Evolutionary conservation across 352 stramenopile species (phyloP).

Genomic region (Blastocystis sp.): DNA sequence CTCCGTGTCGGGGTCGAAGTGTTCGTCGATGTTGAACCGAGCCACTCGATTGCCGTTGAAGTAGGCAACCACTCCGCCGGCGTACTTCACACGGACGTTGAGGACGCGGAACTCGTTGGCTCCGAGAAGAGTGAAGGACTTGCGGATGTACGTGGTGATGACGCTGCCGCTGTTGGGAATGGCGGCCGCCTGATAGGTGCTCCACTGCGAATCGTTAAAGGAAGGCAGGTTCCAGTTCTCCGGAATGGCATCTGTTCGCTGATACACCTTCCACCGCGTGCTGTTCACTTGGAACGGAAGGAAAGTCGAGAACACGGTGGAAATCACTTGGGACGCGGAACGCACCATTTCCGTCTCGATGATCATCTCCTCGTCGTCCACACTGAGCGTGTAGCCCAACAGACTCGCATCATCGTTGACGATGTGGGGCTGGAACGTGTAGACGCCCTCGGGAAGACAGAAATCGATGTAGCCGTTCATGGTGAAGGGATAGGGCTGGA

Average conservation of each 20-base stretch:
- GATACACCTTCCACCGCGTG: background rate
- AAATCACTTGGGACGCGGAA: too few relatives aligned
- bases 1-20: background rate
- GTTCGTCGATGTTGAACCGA: background rate
- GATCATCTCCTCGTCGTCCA: background rate
- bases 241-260: background rate
- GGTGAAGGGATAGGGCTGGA: background rate
- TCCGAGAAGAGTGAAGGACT: background rate
- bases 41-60: conserved; percentile 10
- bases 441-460: background rate
- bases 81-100: background rate
- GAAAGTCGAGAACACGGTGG: conserved; percentile 6
- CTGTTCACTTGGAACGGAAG: background rate
- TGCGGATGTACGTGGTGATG: background rate
- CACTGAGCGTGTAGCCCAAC: background rate
- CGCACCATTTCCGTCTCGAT: background rate
- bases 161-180: background rate
- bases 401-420: too few relatives aligned
- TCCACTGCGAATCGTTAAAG: conserved; percentile 14
- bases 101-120: background rate
- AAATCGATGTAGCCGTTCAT: background rate
- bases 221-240: background rate
- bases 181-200: background rate
- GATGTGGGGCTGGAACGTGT: background rate
- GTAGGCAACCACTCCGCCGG: conserved; percentile 21